phyloP scores from a whole-genome alignment of 2,329 filamentous ascomycete genomes.

The Hymenoscyphus albidus region DNA sequence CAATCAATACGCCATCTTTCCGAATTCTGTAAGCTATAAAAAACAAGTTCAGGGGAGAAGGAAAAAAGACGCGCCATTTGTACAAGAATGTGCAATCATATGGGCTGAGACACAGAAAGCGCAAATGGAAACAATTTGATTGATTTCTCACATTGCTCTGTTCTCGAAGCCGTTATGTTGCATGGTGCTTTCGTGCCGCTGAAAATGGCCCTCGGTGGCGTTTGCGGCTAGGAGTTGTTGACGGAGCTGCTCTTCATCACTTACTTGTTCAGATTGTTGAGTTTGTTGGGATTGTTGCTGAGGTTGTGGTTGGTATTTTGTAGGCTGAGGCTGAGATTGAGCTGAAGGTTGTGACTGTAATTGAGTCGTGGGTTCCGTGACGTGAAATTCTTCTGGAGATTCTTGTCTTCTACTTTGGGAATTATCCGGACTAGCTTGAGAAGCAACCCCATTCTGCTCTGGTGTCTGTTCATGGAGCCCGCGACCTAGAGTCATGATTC shows the following conservation, averaged over 20 bases:
- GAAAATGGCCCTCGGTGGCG: neutral
- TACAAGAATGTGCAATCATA: neutral
- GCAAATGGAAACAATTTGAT: neutral
- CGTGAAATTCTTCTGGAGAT: constrained; percentile 1
- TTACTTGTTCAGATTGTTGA: neutral
- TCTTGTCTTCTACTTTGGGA: neutral
- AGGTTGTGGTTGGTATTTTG: neutral
- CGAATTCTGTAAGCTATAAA: neutral
- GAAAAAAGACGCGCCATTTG: neutral
- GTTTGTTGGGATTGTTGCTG: neutral
- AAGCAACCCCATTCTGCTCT: constrained; percentile 2
- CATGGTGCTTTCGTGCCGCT: neutral
- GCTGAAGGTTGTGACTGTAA: neutral
- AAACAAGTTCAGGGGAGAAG: neutral
- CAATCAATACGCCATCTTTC: neutral
- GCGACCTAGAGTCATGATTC: constrained; percentile 53
- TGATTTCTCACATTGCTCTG: neutral
- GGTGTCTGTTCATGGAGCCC: constrained; percentile 37
- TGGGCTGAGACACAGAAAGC: neutral
- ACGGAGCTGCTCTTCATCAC: constrained; percentile 14
- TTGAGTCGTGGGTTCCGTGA: neutral
- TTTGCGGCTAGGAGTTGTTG: constrained; percentile 13
- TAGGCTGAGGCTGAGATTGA: neutral
- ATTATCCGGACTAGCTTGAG: neutral
- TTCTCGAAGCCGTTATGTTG: neutral